Evolutionary conservation across 805 yeast genomes (phyloP), one percentile per base, ranked within the genome.

Genomic region (Blastobotrys parvus): DNA sequence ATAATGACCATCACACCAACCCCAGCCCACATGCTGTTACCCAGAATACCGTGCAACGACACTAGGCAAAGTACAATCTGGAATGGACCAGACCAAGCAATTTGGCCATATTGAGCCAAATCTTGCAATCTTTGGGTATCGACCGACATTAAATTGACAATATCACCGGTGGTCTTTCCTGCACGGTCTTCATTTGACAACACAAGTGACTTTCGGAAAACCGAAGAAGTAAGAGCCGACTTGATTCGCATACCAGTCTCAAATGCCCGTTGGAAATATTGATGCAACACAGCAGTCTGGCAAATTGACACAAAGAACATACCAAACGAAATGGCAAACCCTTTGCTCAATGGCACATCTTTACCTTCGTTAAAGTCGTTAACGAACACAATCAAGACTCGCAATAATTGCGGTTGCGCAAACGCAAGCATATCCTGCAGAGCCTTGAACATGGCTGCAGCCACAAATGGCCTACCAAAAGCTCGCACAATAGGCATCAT

Each of bases 1-100:
- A 89, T 82, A 38, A 89, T 55, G 4, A 81, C 62, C 44, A 56
- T 52, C 45, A 90, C 78, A 25, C 74, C 63, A 11, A 90, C 94
- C 61, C 97, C 97, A 34, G 94, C 82, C 95, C 96, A 86, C 94
- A 89, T 88, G 29, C 61, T 49, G 38, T 78, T 78, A 20, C 97
- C 97, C 46, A 90, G 64, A 41, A 90, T 63, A 2, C 75, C 73
- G 61, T 88, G 77, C 41, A 90, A 70, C 3, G 92, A 82, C 45
- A 72, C 63, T 50, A 90, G 71, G 69, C 97, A 89, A 41, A 90
- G 65, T 22, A 75, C 56, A 52, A 90, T 77, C 64, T 88, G 97
- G 65, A 88, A 82, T 1, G 97, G 97, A 37, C 95, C 96, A 1
- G 95, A 86, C 88, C 95, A 84, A 39, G 86, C 69, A 35, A 86